These are phyloP conservation scores for Conoideocrella luteorostrata DNA, from an alignment of 2,329 filamentous ascomycete genomes.

Conservation along the genomic window DNA sequence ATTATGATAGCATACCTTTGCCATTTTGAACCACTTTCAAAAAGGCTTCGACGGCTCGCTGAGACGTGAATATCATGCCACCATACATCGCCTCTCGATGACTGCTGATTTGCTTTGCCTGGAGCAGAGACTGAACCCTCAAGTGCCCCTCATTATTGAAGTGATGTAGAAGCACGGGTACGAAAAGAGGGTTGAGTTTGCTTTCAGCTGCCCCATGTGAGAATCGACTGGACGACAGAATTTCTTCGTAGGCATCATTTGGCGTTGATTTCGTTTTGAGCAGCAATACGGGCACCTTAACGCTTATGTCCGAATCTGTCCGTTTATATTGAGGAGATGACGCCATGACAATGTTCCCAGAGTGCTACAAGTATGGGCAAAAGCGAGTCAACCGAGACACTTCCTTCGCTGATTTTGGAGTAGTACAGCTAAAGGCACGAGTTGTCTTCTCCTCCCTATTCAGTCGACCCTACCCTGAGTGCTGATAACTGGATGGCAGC, in stretches of 20 bases:
- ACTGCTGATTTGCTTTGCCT: constrained; percentile 32
- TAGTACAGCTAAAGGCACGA: too few relatives aligned
- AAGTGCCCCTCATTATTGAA: constrained; percentile 55
- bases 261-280: constrained; percentile 73
- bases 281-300: constrained; percentile 51
- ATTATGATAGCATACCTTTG: constrained; percentile 28
- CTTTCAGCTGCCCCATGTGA: constrained; percentile 19
- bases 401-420: too few relatives aligned
- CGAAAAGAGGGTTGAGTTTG: constrained; percentile 58
- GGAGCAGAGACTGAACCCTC: constrained; percentile 45
- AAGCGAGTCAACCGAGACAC: too few relatives aligned
- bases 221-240: constrained; percentile 32
- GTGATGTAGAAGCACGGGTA: constrained; percentile 69
- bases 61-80: constrained; percentile 78
- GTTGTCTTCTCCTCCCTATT: too few relatives aligned
- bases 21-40: constrained; percentile 53
- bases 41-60: constrained; percentile 77
- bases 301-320: neutral
- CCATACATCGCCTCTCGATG: constrained; percentile 47
- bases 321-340: neutral
- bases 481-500: too few relatives aligned
- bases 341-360: constrained; percentile 1
- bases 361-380: too few relatives aligned
- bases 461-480: too few relatives aligned
- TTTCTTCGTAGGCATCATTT: constrained; percentile 64